These are phyloP conservation scores for Dendrobium huoshanense DNA, from an alignment of 106 monocot genomes.

Conservation along the genomic window DNA sequence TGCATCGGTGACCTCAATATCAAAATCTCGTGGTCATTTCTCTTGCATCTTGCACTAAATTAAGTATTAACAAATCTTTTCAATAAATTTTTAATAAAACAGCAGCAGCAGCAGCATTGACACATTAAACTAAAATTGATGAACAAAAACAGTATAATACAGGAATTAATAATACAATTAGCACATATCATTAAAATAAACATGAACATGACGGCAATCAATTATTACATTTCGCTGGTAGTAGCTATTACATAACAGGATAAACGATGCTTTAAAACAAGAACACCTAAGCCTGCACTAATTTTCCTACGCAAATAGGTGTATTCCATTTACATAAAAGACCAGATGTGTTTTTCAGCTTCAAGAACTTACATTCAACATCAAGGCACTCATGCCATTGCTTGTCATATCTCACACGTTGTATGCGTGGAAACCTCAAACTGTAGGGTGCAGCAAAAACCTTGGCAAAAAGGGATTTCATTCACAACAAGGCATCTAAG, in stretches of 20 bases:
- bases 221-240: neutral
- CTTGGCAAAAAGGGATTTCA: conserved; percentile 26
- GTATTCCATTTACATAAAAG: neutral
- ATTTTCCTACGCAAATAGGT: neutral
- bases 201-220: neutral
- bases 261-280: neutral
- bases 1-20: neutral
- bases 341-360: neutral
- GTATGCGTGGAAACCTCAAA: conserved; percentile 96
- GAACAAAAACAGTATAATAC: neutral
- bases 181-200: neutral
- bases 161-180: neutral
- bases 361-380: conserved; percentile 59
- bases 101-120: neutral
- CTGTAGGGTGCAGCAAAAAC: conserved; percentile 94
- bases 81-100: neutral
- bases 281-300: neutral
- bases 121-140: neutral
- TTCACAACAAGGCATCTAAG: neutral
- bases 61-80: neutral
- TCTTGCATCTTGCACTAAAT: neutral
- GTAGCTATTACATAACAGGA: neutral
- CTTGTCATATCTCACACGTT: conserved; percentile 93
- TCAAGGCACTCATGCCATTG: conserved; percentile 99
- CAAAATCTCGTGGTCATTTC: neutral